Percentiles rank a stretch among this genome's conserved stretches.
These are phyloP conservation scores for Vigna hirtella DNA, from an alignment of 306 rosid species.

Conservation along the genomic window DNA sequence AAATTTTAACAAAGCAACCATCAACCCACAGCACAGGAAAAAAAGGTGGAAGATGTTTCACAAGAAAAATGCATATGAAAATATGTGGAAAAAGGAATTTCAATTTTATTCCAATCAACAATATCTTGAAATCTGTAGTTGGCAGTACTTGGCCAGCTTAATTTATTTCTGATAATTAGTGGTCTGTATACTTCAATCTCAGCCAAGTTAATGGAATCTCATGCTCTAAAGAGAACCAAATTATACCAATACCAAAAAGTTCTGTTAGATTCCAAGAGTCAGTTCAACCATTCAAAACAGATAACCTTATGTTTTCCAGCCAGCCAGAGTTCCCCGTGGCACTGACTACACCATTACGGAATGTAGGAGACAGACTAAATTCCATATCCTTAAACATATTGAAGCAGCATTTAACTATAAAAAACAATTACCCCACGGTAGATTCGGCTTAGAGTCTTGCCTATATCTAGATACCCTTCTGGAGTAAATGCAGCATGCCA, in stretches of 20 bases:
- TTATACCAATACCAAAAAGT: neutral
- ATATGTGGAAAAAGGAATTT: neutral
- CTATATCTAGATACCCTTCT: slow-evolving; percentile 87
- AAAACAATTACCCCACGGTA: slow-evolving; percentile 80
- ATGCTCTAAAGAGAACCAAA: neutral
- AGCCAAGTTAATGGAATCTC: slow-evolving; percentile 19
- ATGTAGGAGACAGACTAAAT: slow-evolving; percentile 32
- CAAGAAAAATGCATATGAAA: slow-evolving; percentile 2
- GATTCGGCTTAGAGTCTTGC: slow-evolving; percentile 85
- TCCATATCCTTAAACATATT: slow-evolving; percentile 31
- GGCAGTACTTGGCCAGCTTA: neutral
- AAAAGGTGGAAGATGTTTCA: slow-evolving; percentile 1
- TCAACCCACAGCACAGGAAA: neutral
- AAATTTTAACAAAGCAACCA: slow-evolving; percentile 32
- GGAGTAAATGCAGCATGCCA: slow-evolving; percentile 89
- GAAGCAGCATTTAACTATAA: slow-evolving; percentile 42
- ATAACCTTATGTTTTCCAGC: slow-evolving; percentile 28
- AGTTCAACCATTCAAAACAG: slow-evolving; percentile 32
- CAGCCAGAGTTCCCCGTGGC: slow-evolving; percentile 27
- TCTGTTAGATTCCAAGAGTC: slow-evolving; percentile 12
- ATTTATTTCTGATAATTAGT: neutral
- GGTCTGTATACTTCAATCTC: neutral
- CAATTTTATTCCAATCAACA: neutral
- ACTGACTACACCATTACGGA: slow-evolving; percentile 7
- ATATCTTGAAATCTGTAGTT: neutral